phyloP scores from a whole-genome alignment of 768 basidiomycete species.

The Phylloporus sp. region DNA sequence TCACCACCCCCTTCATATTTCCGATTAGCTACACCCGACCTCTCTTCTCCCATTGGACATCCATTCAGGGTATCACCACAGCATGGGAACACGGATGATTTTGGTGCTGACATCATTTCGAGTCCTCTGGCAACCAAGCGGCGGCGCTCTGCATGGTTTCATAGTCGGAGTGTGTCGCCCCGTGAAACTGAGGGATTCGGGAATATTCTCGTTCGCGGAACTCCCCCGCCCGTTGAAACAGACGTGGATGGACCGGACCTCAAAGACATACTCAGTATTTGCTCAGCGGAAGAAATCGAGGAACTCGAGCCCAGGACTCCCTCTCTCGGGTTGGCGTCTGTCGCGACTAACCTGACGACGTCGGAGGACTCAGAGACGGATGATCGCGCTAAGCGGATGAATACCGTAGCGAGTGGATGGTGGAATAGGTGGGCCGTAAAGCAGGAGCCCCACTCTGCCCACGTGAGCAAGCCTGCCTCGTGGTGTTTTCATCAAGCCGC shows the following conservation, averaged over 20 bases:
- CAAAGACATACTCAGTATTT: slow-evolving; percentile 39
- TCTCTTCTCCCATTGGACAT: slow-evolving; percentile 60
- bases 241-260: slow-evolving; percentile 40
- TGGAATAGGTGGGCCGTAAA: slow-evolving; percentile 45
- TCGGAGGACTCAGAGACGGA: slow-evolving; percentile 27
- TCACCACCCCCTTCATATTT: slow-evolving; percentile 58
- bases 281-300: slow-evolving; percentile 43
- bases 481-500: slow-evolving; percentile 6
- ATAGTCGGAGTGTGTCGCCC: not conserved
- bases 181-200: slow-evolving; percentile 1
- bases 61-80: slow-evolving; percentile 16
- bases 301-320: slow-evolving; percentile 31
- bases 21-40: slow-evolving; percentile 48
- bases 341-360: slow-evolving; percentile 15
- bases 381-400: slow-evolving; percentile 28
- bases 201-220: slow-evolving; percentile 26
- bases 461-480: slow-evolving; percentile 20
- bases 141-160: slow-evolving; percentile 13
- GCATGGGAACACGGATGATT: slow-evolving; percentile 33
- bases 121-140: slow-evolving; percentile 28
- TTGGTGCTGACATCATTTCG: slow-evolving; percentile 44
- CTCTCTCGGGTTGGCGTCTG: slow-evolving; percentile 34
- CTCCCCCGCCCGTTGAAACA: slow-evolving; percentile 21
- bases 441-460: slow-evolving; percentile 12
- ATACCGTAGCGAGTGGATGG: slow-evolving; percentile 47